A percentile compares a stretch with the other conserved stretches of the same genome.
These are phyloP conservation scores for Cystoderma amianthinum DNA, from an alignment of 768 basidiomycete genomes.

Conservation along the genomic window DNA sequence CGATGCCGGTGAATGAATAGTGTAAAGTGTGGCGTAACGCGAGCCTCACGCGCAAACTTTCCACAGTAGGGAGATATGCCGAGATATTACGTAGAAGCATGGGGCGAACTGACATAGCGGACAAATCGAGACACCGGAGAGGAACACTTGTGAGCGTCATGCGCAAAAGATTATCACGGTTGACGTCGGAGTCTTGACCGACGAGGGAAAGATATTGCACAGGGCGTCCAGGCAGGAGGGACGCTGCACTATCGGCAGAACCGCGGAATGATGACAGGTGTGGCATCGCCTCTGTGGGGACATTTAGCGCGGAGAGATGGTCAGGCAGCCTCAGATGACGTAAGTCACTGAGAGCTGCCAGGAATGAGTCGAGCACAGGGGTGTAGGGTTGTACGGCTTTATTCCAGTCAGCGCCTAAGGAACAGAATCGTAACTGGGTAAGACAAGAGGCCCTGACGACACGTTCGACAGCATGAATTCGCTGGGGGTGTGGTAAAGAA, in stretches of 20 bases:
- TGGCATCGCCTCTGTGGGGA: conserved; percentile 39
- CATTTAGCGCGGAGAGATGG: conserved; percentile 30
- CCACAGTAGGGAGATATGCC: conserved; percentile 38
- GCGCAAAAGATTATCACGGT: conserved; percentile 39
- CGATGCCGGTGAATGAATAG: conserved; percentile 57
- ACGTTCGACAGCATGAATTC: conserved; percentile 40
- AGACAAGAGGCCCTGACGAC: conserved; percentile 29
- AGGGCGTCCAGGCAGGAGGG: conserved; percentile 54
- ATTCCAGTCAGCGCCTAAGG: conserved; percentile 37
- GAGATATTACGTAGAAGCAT: conserved; percentile 50
- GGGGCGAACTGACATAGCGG: conserved; percentile 53
- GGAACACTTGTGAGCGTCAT: conserved; percentile 43
- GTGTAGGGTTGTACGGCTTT: conserved; percentile 37
- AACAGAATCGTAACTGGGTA: conserved; percentile 30
- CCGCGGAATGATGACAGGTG: conserved; percentile 51
- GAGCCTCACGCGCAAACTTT: conserved; percentile 46
- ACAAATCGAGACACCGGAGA: conserved; percentile 50
- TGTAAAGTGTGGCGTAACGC: conserved; percentile 63
- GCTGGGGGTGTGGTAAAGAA: conserved; percentile 11
- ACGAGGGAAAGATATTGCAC: conserved; percentile 49
- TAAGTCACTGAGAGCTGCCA: conserved; percentile 31
- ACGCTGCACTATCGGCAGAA: conserved; percentile 49
- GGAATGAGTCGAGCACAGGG: conserved; percentile 30
- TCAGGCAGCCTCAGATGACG: conserved; percentile 41
- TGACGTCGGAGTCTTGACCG: conserved; percentile 50